Conservation (phyloP, 2,329 filamentous ascomycete genomes). For the Fusarium lateritium region DNA sequence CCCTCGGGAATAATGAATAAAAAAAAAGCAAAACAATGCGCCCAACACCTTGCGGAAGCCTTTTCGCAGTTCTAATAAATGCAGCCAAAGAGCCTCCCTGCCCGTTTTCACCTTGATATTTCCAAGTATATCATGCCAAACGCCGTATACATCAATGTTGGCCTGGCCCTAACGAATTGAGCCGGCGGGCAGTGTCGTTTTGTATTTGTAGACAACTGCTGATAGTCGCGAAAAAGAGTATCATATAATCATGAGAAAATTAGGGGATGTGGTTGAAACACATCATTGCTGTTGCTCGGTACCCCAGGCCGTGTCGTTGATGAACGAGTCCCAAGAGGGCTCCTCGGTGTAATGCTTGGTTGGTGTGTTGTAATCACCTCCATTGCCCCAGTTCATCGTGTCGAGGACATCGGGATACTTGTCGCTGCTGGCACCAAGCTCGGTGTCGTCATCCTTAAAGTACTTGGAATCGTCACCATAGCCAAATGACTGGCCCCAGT, state of each 20-base stretch:
- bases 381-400: slow-evolving; percentile 18
- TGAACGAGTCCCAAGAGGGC: slow-evolving; percentile 51
- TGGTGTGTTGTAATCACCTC: slow-evolving; percentile 16
- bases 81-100: slow-evolving; percentile 22
- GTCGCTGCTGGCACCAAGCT: slow-evolving; percentile 5
- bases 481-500: slow-evolving; percentile 18
- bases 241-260: slow-evolving; percentile 38
- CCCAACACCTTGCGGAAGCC: slow-evolving; percentile 25
- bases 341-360: slow-evolving; percentile 46
- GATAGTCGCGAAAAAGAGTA: slow-evolving; percentile 12
- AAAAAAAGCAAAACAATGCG: not conserved
- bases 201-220: slow-evolving; percentile 9
- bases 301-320: slow-evolving; percentile 50
- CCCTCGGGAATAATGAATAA: not conserved
- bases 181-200: slow-evolving; percentile 7
- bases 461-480: slow-evolving; percentile 28
- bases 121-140: slow-evolving; percentile 12
- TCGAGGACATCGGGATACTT: slow-evolving; percentile 33
- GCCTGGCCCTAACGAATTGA: slow-evolving; percentile 6
- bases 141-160: slow-evolving; percentile 8
- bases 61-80: slow-evolving; percentile 40
- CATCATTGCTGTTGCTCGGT: slow-evolving; percentile 35
- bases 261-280: not conserved
- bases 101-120: slow-evolving; percentile 26
- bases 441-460: slow-evolving; percentile 27